Percentiles rank a stretch among this genome's conserved stretches.
These are phyloP conservation scores for Venturia aucupariae DNA, from an alignment of 2,329 filamentous ascomycete genomes.

Conservation along the genomic window DNA sequence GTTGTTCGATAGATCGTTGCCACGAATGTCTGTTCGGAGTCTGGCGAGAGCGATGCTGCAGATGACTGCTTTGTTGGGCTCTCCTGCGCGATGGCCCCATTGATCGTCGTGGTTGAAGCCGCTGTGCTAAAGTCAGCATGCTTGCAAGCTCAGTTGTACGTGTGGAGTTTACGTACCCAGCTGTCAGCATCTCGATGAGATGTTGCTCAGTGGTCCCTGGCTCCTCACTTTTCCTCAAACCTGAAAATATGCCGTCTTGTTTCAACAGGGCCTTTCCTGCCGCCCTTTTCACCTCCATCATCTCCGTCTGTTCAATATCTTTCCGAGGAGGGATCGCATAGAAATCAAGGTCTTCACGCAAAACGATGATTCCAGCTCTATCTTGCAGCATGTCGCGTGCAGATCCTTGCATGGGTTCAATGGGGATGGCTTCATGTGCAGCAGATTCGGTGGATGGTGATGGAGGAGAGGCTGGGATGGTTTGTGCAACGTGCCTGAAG, in stretches of 20 bases:
- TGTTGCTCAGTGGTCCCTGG: constrained; percentile 95
- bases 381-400: constrained; percentile 73
- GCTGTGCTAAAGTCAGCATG: constrained; percentile 37
- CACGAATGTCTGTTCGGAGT: constrained; percentile 78
- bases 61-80: constrained; percentile 97
- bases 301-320: constrained; percentile 77
- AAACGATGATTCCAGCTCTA: constrained; percentile 89
- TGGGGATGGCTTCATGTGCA: constrained; percentile 46
- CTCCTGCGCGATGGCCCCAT: constrained; percentile 95
- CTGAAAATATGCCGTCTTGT: constrained; percentile 94
- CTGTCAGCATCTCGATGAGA: constrained; percentile 97
- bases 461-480: constrained; percentile 68
- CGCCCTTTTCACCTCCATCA: constrained; percentile 93
- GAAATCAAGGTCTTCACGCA: constrained; percentile 94
- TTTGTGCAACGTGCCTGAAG: constrained; percentile 90
- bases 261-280: constrained; percentile 76
- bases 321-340: constrained; percentile 84
- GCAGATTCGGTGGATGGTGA: constrained; percentile 44
- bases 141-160: not conserved
- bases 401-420: constrained; percentile 63
- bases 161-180: constrained; percentile 59
- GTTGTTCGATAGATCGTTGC: constrained; percentile 62
- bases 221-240: constrained; percentile 89
- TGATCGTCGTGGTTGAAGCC: constrained; percentile 92
- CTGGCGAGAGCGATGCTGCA: constrained; percentile 91